Conservation (phyloP, 805 yeast genomes). For the Candida nemodendra region DNA sequence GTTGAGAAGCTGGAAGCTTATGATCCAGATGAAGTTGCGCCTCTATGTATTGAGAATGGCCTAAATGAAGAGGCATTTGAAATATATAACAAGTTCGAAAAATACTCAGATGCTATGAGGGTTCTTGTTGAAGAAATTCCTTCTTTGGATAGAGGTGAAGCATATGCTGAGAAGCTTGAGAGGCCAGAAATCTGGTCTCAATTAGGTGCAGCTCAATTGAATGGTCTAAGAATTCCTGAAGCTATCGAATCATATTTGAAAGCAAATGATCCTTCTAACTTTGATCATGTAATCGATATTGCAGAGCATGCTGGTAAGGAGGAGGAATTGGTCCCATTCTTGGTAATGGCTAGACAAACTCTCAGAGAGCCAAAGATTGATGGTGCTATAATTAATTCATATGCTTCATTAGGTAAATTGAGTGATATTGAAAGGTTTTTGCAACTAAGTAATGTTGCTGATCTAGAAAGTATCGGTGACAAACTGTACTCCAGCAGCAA, state of each 20-base stretch:
- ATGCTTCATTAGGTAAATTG: conserved; percentile 74
- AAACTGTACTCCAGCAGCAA: conserved; percentile 75
- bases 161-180: conserved; percentile 87
- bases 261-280: conserved; percentile 90
- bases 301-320: conserved; percentile 95
- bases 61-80: conserved; percentile 92
- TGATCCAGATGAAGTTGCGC: conserved; percentile 93
- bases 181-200: conserved; percentile 89
- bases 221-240: conserved; percentile 88
- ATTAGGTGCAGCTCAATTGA: conserved; percentile 92
- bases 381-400: conserved; percentile 84
- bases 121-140: conserved; percentile 90
- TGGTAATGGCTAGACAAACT: conserved; percentile 88
- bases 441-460: conserved; percentile 88
- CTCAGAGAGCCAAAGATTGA: conserved; percentile 91
- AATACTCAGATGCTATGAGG: conserved; percentile 74
- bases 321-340: conserved; percentile 84
- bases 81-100: conserved; percentile 81
- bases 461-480: conserved; percentile 89
- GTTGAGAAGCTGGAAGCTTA: conserved; percentile 87
- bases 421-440: conserved; percentile 83
- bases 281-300: conserved; percentile 87
- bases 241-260: conserved; percentile 89
- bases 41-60: conserved; percentile 84
- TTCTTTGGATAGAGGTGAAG: conserved; percentile 93